Percentiles rank a stretch among this genome's conserved stretches.
These are phyloP conservation scores for Perilla frutescens DNA, from an alignment of 257 asterid genomes.

Conservation along the genomic window DNA sequence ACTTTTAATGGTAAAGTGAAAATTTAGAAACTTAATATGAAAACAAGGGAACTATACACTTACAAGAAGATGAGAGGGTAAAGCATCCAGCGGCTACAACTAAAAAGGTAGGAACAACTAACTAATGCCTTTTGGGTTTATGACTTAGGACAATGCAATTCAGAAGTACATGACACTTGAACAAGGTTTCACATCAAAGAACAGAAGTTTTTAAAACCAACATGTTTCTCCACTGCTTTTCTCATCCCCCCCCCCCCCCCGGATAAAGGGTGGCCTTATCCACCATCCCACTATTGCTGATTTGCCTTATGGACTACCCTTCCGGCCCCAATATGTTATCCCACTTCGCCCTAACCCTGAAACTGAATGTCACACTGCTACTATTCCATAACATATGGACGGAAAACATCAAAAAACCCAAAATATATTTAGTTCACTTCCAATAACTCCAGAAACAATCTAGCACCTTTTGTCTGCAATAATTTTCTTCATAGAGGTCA, in stretches of 20 bases:
- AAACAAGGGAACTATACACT: background rate
- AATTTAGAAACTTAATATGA: constrained; percentile 3
- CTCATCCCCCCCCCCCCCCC: background rate
- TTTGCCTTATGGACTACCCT: background rate
- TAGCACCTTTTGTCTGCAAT: background rate
- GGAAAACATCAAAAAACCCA: background rate
- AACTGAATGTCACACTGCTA: background rate
- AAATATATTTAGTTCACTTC: background rate
- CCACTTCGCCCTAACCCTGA: constrained; percentile 9
- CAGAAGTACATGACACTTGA: constrained; percentile 14
- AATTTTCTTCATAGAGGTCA: background rate
- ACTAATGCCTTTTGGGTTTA: constrained; percentile 2
- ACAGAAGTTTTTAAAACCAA: constrained; percentile 18
- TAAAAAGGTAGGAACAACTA: constrained; percentile 23
- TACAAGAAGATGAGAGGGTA: constrained; percentile 5
- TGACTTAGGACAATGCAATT: constrained; percentile 20
- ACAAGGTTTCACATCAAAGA: constrained; percentile 3
- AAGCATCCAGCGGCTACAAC: constrained; percentile 24
- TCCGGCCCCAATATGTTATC: background rate
- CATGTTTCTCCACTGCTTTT: background rate
- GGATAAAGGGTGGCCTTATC: background rate
- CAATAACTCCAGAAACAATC: background rate
- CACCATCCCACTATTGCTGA: background rate
- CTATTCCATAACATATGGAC: background rate
- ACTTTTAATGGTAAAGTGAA: constrained; percentile 26